These are phyloP conservation scores for Lupinus albus DNA, from an alignment of 306 rosid species.

Conservation along the genomic window DNA sequence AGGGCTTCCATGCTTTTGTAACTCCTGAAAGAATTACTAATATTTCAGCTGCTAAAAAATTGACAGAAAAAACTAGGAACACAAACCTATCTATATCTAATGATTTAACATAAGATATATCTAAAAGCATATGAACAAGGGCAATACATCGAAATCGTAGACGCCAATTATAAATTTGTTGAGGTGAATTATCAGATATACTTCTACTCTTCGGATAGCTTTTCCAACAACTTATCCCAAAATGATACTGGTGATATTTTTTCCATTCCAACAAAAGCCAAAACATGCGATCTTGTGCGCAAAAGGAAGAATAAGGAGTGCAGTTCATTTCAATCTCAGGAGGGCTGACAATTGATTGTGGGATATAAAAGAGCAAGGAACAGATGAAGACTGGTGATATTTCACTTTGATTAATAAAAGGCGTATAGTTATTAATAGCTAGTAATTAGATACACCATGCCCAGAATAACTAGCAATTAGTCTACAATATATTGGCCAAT, in stretches of 20 bases:
- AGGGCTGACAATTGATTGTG: background rate
- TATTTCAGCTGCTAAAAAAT: constrained; percentile 38
- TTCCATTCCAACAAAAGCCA: constrained; percentile 18
- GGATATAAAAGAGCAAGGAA: background rate
- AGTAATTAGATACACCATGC: background rate
- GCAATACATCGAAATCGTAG: too few species aligned
- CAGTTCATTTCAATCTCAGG: background rate
- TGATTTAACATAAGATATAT: too few species aligned
- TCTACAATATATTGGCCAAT: background rate
- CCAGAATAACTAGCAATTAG: background rate
- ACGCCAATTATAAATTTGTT: background rate
- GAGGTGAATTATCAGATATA: background rate
- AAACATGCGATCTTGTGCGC: constrained; percentile 8
- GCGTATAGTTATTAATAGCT: background rate
- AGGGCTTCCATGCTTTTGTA: constrained; percentile 95
- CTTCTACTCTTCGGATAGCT: background rate
- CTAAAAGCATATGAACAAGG: too few species aligned
- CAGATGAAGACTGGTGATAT: background rate
- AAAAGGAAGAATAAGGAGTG: constrained; percentile 3
- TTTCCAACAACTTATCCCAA: background rate
- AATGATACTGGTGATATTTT: constrained; percentile 4
- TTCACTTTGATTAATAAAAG: background rate
- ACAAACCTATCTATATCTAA: too few species aligned
- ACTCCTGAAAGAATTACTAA: constrained; percentile 61
- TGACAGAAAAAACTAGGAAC: too few species aligned